Conservation (phyloP, 2,329 filamentous ascomycete species). For the Cercospora berteroae region DNA sequence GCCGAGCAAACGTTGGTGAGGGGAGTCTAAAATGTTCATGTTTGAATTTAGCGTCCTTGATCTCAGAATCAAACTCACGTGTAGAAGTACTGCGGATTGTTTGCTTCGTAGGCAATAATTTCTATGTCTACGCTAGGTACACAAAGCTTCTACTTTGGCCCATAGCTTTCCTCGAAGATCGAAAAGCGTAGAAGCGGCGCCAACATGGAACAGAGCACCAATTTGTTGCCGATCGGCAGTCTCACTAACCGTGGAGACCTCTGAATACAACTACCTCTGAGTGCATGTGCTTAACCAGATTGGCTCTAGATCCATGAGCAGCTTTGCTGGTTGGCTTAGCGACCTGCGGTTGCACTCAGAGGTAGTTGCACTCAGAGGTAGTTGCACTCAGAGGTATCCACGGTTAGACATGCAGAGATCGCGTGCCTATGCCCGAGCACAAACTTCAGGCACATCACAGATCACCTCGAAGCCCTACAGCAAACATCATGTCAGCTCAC, state of each 20-base stretch:
- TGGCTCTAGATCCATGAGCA: too few species aligned
- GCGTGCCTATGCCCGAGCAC: not conserved
- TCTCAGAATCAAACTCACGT: not conserved
- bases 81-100: not conserved
- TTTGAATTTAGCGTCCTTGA: not conserved
- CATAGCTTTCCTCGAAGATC: not conserved
- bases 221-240: not conserved
- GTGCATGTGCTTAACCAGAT: too few species aligned
- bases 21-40: not conserved
- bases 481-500: not conserved
- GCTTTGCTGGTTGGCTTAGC: too few species aligned
- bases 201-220: not conserved
- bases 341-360: too few species aligned
- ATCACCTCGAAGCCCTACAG: not conserved
- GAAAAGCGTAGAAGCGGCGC: not conserved
- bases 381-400: too few species aligned
- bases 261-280: too few species aligned
- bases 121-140: not conserved
- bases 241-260: not conserved
- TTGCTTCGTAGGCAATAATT: not conserved
- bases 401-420: not conserved
- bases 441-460: constrained; percentile 2
- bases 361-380: too few species aligned
- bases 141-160: not conserved
- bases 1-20: not conserved